These are phyloP conservation scores for Bodo saltans DNA, from an alignment of 78 protist genomes.

Conservation along the genomic window DNA sequence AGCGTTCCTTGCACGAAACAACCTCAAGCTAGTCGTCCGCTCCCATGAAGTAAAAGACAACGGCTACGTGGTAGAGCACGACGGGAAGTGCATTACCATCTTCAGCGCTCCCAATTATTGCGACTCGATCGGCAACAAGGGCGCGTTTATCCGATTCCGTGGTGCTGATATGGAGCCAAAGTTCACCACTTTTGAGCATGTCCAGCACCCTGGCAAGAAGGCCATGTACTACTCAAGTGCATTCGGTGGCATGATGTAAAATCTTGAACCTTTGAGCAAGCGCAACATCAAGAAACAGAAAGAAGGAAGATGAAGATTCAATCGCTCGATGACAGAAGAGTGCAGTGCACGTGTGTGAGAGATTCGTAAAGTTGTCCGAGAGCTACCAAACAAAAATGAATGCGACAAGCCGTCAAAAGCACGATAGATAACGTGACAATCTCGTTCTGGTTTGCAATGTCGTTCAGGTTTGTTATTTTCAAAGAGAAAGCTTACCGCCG, in stretches of 20 bases:
- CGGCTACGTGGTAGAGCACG: constrained; percentile 75
- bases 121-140: constrained; percentile 80
- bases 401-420: too few species aligned
- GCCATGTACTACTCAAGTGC: constrained; percentile 51
- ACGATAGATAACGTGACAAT: too few species aligned
- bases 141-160: constrained; percentile 72
- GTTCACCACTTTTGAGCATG: constrained; percentile 52
- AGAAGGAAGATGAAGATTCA: too few species aligned
- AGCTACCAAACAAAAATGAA: too few species aligned
- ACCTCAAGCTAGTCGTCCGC: constrained; percentile 72
- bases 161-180: constrained; percentile 5
- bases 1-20: constrained; percentile 66
- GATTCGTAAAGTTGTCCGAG: too few species aligned
- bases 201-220: constrained; percentile 48
- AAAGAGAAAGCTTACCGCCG: too few species aligned
- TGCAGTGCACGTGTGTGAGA: too few species aligned
- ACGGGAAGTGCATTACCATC: constrained; percentile 78
- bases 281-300: too few species aligned
- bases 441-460: too few species aligned
- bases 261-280: too few species aligned
- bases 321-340: too few species aligned
- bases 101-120: constrained; percentile 95
- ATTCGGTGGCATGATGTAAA: not conserved
- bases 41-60: constrained; percentile 86
- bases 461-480: too few species aligned